Base-by-base conservation (phyloP, 1,284 basidiomycete genomes). In the Laetiporus sulphureus region DNA sequence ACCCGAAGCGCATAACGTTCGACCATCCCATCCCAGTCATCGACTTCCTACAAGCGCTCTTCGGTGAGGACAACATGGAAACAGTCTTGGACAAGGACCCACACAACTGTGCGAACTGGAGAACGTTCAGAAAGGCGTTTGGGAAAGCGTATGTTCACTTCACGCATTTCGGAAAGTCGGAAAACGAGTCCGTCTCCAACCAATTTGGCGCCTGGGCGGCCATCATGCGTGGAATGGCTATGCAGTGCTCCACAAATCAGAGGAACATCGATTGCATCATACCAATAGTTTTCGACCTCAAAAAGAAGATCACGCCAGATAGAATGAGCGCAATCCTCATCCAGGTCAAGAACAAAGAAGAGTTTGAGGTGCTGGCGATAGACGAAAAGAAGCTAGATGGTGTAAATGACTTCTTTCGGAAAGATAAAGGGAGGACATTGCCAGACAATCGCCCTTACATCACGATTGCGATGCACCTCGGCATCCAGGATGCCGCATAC, bases 151-250 rank as follows among this genome's bases (percentile, higher is more conserved):
- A 34, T 7, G 34, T 48, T 12, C 46, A 37, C 8, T 48, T 44
- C 39, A 41, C 42, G 6, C 46, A 48, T 22, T 48, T 37, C 30
- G 46, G 20, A n/a, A 30, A 25, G 23, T 5, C 15, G 15, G 46
- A 12, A 3, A 35, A 41, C 22, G 36, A 41, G n/a, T 8, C 21
- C 16, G 11, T 15, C 4, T 10, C 37, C 13, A 30, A 16, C n/a
- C 16, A 29, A 3, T 5, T 21, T 5, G 32, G 32, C 3, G 16
- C 27, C 29, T 41, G 27, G 21, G 39, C 29, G 4, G 42, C 43
- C 4, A 22, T 48, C 27, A n/a, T 27, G 24, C 38, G 46, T 3
- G 43, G 43, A 12, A 41, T 45, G 30, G 47, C 44, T 3, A 12
- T 39, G 15, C 27, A 44, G 16, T 4, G 35, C 16, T 18, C n/a